phyloP scores from a whole-genome alignment of 768 basidiomycete species.

The Stropharia rugosoannulata region DNA sequence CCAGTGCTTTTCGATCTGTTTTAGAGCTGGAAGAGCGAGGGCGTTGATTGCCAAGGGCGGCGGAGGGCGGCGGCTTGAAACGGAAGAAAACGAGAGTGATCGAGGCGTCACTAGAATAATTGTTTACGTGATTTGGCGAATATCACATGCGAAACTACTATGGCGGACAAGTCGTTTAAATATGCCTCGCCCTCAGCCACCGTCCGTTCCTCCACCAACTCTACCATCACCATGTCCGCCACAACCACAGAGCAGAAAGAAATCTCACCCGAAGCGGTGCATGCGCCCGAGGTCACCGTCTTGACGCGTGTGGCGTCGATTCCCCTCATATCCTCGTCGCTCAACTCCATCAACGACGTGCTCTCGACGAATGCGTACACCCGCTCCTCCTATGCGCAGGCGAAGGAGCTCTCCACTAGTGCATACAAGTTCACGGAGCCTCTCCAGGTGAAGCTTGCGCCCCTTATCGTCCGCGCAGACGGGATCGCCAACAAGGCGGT shows the following conservation, averaged over 20 bases:
- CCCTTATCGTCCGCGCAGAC: slow-evolving; percentile 63
- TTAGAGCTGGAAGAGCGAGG: no score
- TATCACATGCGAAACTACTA: slow-evolving; percentile 6
- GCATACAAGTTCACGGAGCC: slow-evolving; percentile 67
- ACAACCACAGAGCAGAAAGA: slow-evolving; percentile 28
- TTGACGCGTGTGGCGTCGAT: slow-evolving; percentile 68
- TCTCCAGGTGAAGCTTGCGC: slow-evolving; percentile 61
- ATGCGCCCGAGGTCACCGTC: slow-evolving; percentile 57
- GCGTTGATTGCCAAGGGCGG: no score
- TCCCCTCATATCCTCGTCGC: slow-evolving; percentile 65
- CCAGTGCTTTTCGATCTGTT: no score
- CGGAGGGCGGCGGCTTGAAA: no score
- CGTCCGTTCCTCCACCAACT: neutral
- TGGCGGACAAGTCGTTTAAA: neutral
- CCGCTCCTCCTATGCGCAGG: slow-evolving; percentile 62
- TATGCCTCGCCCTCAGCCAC: neutral
- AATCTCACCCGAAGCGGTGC: slow-evolving; percentile 10
- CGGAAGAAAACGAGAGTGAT: no score
- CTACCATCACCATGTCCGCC: slow-evolving; percentile 12
- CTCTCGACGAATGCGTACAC: slow-evolving; percentile 62
- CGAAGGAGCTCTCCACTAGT: slow-evolving; percentile 56
- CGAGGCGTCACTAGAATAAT: neutral
- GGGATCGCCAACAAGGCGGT: slow-evolving; percentile 72
- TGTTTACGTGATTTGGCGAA: neutral
- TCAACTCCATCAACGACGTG: slow-evolving; percentile 58